phyloP scores from a whole-genome alignment of 495 filamentous ascomycete species.

The Astrothelium macrocarpum region DNA sequence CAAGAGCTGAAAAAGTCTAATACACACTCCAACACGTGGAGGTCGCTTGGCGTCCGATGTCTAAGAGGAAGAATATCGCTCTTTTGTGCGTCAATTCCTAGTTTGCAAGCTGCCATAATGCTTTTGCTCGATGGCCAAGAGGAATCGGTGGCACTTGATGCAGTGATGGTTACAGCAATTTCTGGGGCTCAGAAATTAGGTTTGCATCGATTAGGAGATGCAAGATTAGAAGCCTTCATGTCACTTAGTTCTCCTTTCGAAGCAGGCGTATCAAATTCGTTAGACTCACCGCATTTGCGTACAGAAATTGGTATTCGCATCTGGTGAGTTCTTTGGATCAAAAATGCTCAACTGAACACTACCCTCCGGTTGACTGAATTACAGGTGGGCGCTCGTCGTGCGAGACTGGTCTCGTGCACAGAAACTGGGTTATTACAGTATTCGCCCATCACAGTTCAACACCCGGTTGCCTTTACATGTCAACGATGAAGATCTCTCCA shows the following conservation, averaged over 20 bases:
- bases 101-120: constrained; percentile 29
- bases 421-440: constrained; percentile 25
- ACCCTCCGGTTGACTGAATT: neutral
- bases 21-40: constrained; percentile 15
- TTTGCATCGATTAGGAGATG: constrained; percentile 26
- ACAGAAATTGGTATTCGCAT: neutral
- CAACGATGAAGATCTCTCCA: constrained; percentile 64
- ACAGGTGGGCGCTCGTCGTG: constrained; percentile 27
- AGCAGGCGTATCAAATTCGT: neutral
- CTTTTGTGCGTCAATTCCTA: constrained; percentile 29
- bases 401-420: constrained; percentile 27
- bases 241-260: neutral
- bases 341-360: neutral
- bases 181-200: constrained; percentile 27
- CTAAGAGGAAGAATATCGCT: constrained; percentile 21
- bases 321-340: neutral
- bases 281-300: neutral
- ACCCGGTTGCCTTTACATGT: constrained; percentile 53
- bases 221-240: constrained; percentile 5
- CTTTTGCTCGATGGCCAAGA: constrained; percentile 27
- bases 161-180: constrained; percentile 27
- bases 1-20: neutral
- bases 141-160: constrained; percentile 20
- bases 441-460: constrained; percentile 46
- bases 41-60: constrained; percentile 26